Evolutionary conservation across 495 filamentous ascomycete genomes (phyloP).

Genomic region (Hyaloscypha bicolor): DNA sequence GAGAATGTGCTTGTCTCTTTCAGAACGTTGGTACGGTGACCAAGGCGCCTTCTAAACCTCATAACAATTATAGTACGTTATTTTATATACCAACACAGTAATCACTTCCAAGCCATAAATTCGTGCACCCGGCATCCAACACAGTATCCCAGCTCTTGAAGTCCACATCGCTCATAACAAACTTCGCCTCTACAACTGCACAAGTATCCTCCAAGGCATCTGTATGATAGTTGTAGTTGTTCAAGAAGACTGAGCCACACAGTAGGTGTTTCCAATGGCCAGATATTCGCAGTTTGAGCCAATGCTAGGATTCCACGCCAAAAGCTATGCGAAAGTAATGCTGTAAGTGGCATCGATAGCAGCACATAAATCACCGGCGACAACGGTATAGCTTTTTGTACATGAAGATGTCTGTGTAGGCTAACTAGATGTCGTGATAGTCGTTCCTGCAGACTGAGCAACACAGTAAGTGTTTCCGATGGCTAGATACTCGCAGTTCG

Average conservation of each 20-base stretch:
- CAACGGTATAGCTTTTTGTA: background rate
- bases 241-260: background rate
- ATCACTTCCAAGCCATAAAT: too few relatives aligned
- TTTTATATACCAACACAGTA: too few relatives aligned
- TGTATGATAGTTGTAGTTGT: background rate
- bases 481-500: background rate
- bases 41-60: too few relatives aligned
- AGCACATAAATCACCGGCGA: slow-evolving; percentile 7
- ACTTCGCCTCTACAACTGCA: too few relatives aligned
- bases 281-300: background rate
- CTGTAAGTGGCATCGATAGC: slow-evolving; percentile 2
- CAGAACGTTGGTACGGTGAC: too few relatives aligned
- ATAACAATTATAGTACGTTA: too few relatives aligned
- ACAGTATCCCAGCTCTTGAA: too few relatives aligned
- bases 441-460: background rate
- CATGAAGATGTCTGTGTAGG: background rate
- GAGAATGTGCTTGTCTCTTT: too few relatives aligned
- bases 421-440: background rate
- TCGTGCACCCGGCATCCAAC: too few relatives aligned
- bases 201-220: too few relatives aligned
- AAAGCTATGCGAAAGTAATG: slow-evolving; percentile 9
- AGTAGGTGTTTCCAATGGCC: background rate
- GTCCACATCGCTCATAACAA: too few relatives aligned
- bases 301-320: slow-evolving; percentile 10
- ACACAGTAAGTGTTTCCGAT: slow-evolving; percentile 6